phyloP scores from a whole-genome alignment of 75 land plant species.

The Picea glauca region DNA sequence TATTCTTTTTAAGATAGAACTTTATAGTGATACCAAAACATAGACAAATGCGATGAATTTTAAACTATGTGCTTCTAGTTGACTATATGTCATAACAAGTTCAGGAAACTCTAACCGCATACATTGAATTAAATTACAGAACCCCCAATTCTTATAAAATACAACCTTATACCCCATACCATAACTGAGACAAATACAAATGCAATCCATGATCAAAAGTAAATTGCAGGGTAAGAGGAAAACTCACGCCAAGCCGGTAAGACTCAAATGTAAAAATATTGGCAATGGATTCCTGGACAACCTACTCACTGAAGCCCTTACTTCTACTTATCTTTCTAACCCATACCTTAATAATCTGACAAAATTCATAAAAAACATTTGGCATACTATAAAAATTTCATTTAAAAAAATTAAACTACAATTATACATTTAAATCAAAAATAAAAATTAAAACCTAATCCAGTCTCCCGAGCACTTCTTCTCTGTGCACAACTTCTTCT shows the following conservation, averaged over 20 bases:
- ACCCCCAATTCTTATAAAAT: too few species aligned
- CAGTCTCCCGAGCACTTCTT: constrained; percentile 91
- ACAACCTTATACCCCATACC: too few species aligned
- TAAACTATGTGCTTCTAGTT: too few species aligned
- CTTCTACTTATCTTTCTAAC: constrained; percentile 69
- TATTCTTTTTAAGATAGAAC: too few species aligned
- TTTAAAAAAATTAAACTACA: too few species aligned
- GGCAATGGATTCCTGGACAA: constrained; percentile 88
- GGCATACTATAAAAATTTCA: neutral
- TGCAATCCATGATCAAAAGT: neutral
- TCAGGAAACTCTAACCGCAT: too few species aligned
- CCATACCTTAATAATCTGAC: constrained; percentile 83
- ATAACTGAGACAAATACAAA: too few species aligned
- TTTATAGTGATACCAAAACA: too few species aligned
- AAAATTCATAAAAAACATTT: neutral
- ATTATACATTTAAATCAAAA: neutral
- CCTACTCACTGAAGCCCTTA: constrained; percentile 81
- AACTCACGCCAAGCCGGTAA: constrained; percentile 85
- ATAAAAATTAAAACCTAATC: constrained; percentile 57
- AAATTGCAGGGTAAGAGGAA: neutral
- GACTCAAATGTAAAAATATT: constrained; percentile 98
- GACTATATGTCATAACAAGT: too few species aligned
- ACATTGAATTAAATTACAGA: too few species aligned
- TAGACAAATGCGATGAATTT: too few species aligned
- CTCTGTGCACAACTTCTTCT: constrained; percentile 80